Evolutionary conservation across 768 basidiomycete species (phyloP).

Genomic region (Mycena epipterygia): DNA sequence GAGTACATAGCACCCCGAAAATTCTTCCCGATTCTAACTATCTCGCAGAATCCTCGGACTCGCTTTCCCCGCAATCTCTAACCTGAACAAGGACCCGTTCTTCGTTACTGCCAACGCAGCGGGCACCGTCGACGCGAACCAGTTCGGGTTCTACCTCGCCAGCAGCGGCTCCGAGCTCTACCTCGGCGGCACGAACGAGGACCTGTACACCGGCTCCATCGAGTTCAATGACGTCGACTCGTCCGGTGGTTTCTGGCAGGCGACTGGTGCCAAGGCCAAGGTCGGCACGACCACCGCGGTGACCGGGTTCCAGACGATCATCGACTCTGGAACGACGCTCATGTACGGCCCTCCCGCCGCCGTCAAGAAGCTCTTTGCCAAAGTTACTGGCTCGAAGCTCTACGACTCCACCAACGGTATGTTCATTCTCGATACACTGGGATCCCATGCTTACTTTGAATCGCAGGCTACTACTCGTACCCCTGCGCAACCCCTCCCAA

Average conservation of each 20-base stretch:
- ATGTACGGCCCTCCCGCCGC: constrained; percentile 44
- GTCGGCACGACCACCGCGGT: constrained; percentile 29
- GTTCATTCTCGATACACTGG: constrained; percentile 21
- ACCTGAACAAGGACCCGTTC: constrained; percentile 47
- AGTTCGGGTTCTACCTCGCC: constrained; percentile 62
- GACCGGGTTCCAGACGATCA: constrained; percentile 38
- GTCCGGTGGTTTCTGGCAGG: constrained; percentile 44
- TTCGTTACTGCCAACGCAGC: constrained; percentile 57
- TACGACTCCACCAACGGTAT: constrained; percentile 34
- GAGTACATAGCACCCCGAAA: constrained; percentile 25
- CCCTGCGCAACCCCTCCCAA: constrained; percentile 43
- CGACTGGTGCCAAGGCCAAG: constrained; percentile 31
- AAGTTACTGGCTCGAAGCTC: constrained; percentile 40
- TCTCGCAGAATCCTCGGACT: constrained; percentile 47
- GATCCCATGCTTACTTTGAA: constrained; percentile 1
- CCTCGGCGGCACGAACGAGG: constrained; percentile 63
- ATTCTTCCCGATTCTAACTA: background rate
- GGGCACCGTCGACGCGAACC: constrained; percentile 44
- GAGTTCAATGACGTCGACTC: constrained; percentile 48
- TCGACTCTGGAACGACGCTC: constrained; percentile 56
- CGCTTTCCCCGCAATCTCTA: constrained; percentile 52
- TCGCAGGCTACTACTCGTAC: constrained; percentile 21
- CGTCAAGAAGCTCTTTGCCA: constrained; percentile 41
- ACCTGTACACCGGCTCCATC: constrained; percentile 58
- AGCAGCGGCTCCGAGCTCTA: constrained; percentile 59